A percentile compares a stretch with the other conserved stretches of the same genome.
phyloP scores from a whole-genome alignment of 106 monocot species.

The Phalaenopsis equestris region DNA sequence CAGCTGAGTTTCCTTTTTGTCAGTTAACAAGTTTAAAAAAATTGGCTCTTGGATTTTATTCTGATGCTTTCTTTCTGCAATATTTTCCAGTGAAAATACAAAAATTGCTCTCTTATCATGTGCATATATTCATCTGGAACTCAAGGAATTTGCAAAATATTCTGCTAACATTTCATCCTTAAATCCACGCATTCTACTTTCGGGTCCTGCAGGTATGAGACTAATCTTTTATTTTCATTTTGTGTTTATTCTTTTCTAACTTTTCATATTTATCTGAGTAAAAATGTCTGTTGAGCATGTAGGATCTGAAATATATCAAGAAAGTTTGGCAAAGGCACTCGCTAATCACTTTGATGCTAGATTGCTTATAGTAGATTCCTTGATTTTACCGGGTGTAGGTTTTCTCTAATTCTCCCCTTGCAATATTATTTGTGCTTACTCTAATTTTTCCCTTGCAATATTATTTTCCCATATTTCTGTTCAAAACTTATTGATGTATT shows the following conservation, averaged over 20 bases:
- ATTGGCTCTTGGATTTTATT: constrained; percentile 3
- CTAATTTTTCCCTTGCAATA: not conserved
- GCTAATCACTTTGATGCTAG: constrained; percentile 69
- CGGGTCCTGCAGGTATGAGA: constrained; percentile 72
- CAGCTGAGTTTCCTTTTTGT: not conserved
- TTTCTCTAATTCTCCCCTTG: not conserved
- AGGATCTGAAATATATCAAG: constrained; percentile 99
- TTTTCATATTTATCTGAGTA: not conserved
- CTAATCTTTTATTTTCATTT: constrained; percentile 2
- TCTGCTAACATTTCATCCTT: constrained; percentile 67
- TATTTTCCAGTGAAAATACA: constrained; percentile 59
- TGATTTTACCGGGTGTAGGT: constrained; percentile 68
- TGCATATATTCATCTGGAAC: constrained; percentile 80
- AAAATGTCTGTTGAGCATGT: constrained; percentile 12
- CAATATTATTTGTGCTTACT: constrained; percentile 7
- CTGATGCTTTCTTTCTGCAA: constrained; percentile 7
- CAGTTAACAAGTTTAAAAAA: constrained; percentile 1
- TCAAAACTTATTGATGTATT: not conserved
- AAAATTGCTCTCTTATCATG: constrained; percentile 70
- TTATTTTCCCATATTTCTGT: not conserved
- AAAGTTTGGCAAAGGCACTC: constrained; percentile 71
- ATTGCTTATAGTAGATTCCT: constrained; percentile 73
- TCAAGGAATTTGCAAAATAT: constrained; percentile 72
- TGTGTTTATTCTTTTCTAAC: constrained; percentile 5
- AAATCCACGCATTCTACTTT: constrained; percentile 63